Evolutionary conservation across 441 rosid species (phyloP), one percentile per base, ranked within the genome.

Genomic region (Erodium moschatum): DNA sequence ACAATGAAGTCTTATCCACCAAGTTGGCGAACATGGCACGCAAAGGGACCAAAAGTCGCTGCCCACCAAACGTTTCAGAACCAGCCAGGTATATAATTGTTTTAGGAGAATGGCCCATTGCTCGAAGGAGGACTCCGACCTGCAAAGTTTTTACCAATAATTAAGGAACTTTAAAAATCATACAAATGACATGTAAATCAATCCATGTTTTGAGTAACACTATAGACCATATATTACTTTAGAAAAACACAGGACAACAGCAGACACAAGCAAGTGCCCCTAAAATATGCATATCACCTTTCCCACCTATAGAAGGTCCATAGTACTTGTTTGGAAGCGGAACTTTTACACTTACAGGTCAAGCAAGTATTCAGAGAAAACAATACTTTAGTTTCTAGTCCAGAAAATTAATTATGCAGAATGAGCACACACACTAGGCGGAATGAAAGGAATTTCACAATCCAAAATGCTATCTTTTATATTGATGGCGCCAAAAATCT

Each of bases 41-140:
- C 20, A 96, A 77, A 69, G 99, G 99, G 69, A 89, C 89, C 74
- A 92, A 72, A 76, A 89, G 77, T 48, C 98, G 89, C 54, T 96
- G 98, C 73, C 98, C 99, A 52, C 99, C 99, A 75, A 96, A 90
- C 66, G 80, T 84, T 81, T 90, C 97, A 67, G 97, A 90, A 71
- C 99, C 99, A 63, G 97, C 92, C 69, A 96, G 75, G 81, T 92
- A 96, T 70, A 96, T 87, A 66, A 86, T 85, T 62, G 97, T 90
- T 69, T 83, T 87, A 56, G 87, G 83, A 60, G 94, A 82, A 80
- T 92, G 92, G 61, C 99, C 99, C 89, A 92, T 75, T 73, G 96
- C 92, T 70, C 86, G 86, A 64, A 96, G 85, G 64, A 92, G 91
- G 75, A 96, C 81, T 70, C 98, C 99, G 76, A 96, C 90, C 99